Evolutionary conservation across 1,284 basidiomycete genomes (phyloP).

Genomic region (Fomitopsis betulina): DNA sequence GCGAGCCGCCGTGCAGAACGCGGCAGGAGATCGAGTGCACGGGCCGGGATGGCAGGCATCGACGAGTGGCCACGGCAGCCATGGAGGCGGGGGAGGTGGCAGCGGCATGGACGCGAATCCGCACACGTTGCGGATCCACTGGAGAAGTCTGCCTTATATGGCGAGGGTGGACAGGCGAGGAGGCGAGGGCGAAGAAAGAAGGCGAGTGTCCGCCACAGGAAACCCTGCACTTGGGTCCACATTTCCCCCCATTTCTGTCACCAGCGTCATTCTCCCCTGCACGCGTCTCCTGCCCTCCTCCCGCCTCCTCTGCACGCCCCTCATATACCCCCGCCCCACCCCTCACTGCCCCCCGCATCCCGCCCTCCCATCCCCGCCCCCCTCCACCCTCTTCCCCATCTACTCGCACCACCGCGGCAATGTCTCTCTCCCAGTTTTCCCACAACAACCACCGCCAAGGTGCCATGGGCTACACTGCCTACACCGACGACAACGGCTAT

Average conservation of each 20-base stretch:
- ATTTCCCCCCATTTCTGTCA: neutral
- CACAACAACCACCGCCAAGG: neutral
- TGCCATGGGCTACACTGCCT: neutral
- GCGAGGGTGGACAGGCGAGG: conserved; percentile 1
- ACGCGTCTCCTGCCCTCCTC: neutral
- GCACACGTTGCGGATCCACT: conserved; percentile 10
- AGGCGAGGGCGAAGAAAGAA: conserved; percentile 2
- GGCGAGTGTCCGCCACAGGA: neutral
- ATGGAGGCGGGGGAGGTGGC: too few species aligned
- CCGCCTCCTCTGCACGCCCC: neutral
- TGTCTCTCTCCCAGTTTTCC: neutral
- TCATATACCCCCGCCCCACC: conserved; percentile 3
- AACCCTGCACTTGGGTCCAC: neutral
- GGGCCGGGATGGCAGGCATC: neutral
- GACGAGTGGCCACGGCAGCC: neutral
- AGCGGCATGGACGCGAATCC: neutral
- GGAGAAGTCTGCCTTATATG: conserved; percentile 14
- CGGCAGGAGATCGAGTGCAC: neutral
- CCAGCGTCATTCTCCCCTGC: neutral
- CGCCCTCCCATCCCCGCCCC: conserved; percentile 6
- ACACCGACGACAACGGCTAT: neutral
- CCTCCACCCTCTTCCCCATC: neutral
- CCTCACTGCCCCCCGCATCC: neutral
- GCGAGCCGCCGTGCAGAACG: neutral
- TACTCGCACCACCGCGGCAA: neutral